These are phyloP conservation scores for Candida andamanensis DNA, from an alignment of 805 yeast genomes.

Conservation along the genomic window DNA sequence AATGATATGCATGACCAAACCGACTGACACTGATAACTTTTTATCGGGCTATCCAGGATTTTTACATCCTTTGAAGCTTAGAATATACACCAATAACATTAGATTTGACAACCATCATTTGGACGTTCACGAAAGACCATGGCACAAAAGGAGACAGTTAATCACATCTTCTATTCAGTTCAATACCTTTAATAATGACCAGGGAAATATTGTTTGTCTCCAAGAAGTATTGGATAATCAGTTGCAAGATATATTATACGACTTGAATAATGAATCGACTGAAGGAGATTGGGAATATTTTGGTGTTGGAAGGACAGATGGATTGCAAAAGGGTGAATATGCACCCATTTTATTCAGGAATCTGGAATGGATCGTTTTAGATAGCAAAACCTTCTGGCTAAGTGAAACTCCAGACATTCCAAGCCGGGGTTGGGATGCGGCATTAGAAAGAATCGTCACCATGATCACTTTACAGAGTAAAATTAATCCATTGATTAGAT, in stretches of 20 bases:
- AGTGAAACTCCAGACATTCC: constrained; percentile 43
- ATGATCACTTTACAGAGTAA: constrained; percentile 29
- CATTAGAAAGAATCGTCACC: constrained; percentile 35
- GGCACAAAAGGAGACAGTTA: constrained; percentile 37
- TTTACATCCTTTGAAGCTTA: constrained; percentile 12
- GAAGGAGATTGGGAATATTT: constrained; percentile 28
- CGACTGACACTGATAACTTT: too few species aligned
- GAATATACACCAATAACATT: constrained; percentile 41
- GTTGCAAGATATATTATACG: constrained; percentile 24
- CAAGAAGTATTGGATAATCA: constrained; percentile 42
- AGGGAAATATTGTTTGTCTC: constrained; percentile 34
- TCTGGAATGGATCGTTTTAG: constrained; percentile 27
- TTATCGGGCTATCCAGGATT: too few species aligned
- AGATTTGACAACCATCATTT: constrained; percentile 36
- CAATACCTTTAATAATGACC: constrained; percentile 17
- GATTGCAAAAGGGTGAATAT: constrained; percentile 25
- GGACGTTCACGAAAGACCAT: constrained; percentile 36
- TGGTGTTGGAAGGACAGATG: constrained; percentile 35
- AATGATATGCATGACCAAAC: too few species aligned
- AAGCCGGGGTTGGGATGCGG: constrained; percentile 42
- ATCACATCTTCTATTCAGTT: constrained; percentile 22
- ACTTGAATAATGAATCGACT: constrained; percentile 19
- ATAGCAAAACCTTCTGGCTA: constrained; percentile 33
- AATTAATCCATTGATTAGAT: constrained; percentile 20
- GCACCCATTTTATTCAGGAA: constrained; percentile 32